phyloP scores from a whole-genome alignment of 306 rosid species.

The Quercus suber region DNA sequence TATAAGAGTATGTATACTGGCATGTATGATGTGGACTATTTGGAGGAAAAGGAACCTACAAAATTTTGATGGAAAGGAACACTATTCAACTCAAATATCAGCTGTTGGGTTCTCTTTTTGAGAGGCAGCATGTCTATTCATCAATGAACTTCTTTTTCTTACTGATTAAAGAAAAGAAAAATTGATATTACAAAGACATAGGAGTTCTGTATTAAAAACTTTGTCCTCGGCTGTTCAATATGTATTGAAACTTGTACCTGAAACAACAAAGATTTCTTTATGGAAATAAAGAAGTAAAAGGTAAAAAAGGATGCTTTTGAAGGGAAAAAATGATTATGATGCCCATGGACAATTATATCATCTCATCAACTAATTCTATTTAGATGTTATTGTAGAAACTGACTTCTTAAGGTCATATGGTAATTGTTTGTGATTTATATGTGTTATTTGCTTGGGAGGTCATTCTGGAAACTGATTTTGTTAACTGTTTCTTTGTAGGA shows the following conservation, averaged over 20 bases:
- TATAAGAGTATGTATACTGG: not conserved
- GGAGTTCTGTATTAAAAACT: not conserved
- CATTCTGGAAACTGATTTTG: conserved; percentile 2
- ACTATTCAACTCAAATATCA: too few relatives aligned
- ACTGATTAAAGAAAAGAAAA: not conserved
- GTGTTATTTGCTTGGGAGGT: not conserved
- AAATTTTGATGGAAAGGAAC: too few relatives aligned
- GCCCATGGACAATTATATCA: not conserved
- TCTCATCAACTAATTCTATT: not conserved
- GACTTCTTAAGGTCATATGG: not conserved
- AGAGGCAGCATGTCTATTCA: too few relatives aligned
- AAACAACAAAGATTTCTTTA: not conserved
- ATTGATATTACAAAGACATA: not conserved
- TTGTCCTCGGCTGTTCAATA: not conserved
- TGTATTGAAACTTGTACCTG: not conserved
- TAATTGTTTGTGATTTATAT: not conserved
- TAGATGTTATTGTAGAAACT: not conserved
- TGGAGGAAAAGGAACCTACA: too few relatives aligned
- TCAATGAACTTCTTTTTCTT: too few relatives aligned
- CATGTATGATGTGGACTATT: too few relatives aligned
- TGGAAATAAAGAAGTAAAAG: too few relatives aligned
- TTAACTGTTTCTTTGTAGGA: conserved; percentile 43
- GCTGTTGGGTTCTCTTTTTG: too few relatives aligned
- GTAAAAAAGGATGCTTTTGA: not conserved
- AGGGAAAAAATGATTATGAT: not conserved